phyloP scores from a whole-genome alignment of 306 rosid genomes.

The Ziziphus jujuba region DNA sequence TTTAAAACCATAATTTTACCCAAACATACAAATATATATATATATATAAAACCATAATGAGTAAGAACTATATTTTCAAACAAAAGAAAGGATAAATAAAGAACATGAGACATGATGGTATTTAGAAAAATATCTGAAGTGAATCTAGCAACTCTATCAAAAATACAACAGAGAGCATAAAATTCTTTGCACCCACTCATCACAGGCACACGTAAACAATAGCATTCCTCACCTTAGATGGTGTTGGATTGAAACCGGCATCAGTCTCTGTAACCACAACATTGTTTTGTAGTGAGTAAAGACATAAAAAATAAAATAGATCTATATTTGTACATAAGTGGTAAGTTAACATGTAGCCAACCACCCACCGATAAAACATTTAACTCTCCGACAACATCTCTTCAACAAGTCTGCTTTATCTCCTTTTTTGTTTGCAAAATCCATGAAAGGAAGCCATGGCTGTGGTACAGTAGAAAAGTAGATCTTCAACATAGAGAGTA shows the following conservation, averaged over 20 bases:
- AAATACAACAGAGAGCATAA: too few species aligned
- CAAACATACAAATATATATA: too few species aligned
- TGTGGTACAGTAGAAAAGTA: constrained; percentile 19
- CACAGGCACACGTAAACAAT: background rate
- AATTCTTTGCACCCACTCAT: too few species aligned
- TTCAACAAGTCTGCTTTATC: constrained; percentile 35
- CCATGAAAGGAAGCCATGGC: constrained; percentile 67
- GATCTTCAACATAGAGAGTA: background rate
- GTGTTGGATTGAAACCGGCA: constrained; percentile 67
- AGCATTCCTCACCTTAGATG: constrained; percentile 46
- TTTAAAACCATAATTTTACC: too few species aligned
- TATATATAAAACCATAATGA: too few species aligned
- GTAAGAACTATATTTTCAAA: too few species aligned
- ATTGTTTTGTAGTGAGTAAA: background rate
- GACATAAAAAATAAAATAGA: background rate
- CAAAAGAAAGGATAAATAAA: too few species aligned
- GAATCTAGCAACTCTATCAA: too few species aligned
- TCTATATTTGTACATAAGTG: background rate
- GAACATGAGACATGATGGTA: too few species aligned
- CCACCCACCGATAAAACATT: constrained; percentile 62
- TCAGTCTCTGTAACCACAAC: constrained; percentile 55
- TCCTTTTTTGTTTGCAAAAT: constrained; percentile 44
- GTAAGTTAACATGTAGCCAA: background rate
- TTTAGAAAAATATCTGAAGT: too few species aligned
- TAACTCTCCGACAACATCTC: constrained; percentile 56